A percentile compares a stretch with the other conserved stretches of the same genome.
Conservation (phyloP, 164 flowering plant genomes). For the Magnolia kwangsiensis region DNA sequence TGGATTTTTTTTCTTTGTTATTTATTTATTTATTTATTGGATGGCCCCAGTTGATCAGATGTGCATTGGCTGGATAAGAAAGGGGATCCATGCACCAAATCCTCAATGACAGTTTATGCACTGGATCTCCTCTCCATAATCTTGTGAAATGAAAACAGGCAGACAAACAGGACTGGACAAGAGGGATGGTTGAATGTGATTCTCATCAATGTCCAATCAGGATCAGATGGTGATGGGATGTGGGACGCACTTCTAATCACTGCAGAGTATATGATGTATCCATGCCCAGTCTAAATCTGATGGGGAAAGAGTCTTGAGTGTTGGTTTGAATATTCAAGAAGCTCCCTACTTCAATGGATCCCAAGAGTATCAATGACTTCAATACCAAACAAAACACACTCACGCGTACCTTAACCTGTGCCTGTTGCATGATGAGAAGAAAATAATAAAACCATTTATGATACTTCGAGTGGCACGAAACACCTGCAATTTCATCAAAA, state of each 20-base stretch:
- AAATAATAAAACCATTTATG: constrained; percentile 15
- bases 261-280: not conserved
- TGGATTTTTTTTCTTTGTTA: too few relatives aligned
- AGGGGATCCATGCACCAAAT: too few relatives aligned
- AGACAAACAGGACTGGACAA: not conserved
- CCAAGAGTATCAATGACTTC: too few relatives aligned
- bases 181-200: not conserved
- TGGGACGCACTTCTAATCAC: not conserved
- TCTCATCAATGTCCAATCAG: too few relatives aligned
- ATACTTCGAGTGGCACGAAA: constrained; percentile 23
- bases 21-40: too few relatives aligned
- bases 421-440: constrained; percentile 20
- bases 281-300: not conserved
- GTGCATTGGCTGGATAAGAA: too few relatives aligned
- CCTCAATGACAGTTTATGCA: too few relatives aligned
- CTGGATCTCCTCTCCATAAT: too few relatives aligned
- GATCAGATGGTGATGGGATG: not conserved
- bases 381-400: not conserved
- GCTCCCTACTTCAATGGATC: not conserved
- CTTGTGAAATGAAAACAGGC: too few relatives aligned
- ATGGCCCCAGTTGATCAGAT: too few relatives aligned
- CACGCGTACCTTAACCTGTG: constrained; percentile 21
- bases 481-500: constrained; percentile 9
- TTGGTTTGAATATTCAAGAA: not conserved
- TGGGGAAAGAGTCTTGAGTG: not conserved